Base-by-base conservation (phyloP, 257 asterid genomes). In the Solanum lycopersicoides region DNA sequence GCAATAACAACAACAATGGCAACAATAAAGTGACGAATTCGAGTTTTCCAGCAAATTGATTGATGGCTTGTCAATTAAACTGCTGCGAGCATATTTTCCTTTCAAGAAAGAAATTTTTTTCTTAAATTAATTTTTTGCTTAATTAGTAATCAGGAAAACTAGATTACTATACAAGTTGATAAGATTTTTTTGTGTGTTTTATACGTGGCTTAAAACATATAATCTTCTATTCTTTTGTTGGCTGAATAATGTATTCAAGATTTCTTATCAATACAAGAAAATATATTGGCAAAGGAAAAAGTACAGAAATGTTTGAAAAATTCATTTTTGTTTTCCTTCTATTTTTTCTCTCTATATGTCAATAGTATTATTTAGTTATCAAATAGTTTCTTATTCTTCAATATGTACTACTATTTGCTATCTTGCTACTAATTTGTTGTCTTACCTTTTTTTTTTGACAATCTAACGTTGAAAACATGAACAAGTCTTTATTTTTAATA, bases 1-100 rank as follows among this genome's bases (percentile, higher is more conserved):
- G 88, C 87, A 89, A 87, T 69, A 91, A 90, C 74, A 89, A 83
- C 56, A 91, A 88, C 94, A 90, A 89, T 60, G 94, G 92, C 42
- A 90, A 91, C 88, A 90, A 91, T 50, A 94, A 93, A 86, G 86
- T 50, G 84, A 84, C 72, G 83, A 85, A 86, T 86, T 88, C 92
- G 80, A 88, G 87, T 73, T 93, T 91, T 89, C 91, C 88, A 83
- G 92, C 92, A 87, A 90, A 87, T 82, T 88, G 85, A 87, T 77
- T 88, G 85, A 86, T 60, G 39, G 83, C 50, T 86, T 85, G 66
- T 5, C 80, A 63, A 56, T 84, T 65, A 69, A 69, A 7, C 75
- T 85, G 83, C 83, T 74, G 83, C 50, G 30, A 30, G 12, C 69
- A 41, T 82, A 56, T 25, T 53, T 71, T 32, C 47, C 47, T 71